Conservation (phyloP, 2,329 filamentous ascomycete genomes). For the Davidsoniella neocaledoniae region DNA sequence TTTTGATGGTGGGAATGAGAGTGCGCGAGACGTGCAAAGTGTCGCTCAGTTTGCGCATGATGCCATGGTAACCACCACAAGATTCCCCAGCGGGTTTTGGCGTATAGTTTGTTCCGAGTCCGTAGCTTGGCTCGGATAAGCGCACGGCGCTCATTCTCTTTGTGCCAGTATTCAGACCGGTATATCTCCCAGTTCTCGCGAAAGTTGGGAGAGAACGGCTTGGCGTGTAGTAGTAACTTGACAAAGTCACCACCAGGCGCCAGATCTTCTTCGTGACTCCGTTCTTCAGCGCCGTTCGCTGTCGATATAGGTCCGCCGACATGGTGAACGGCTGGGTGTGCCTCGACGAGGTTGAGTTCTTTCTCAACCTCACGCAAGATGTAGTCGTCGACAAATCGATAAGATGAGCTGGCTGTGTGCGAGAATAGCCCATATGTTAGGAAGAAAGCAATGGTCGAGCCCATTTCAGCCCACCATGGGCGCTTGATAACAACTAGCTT, state of each 20-base stretch:
- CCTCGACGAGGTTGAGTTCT: slow-evolving; percentile 32
- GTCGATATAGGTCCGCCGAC: not conserved
- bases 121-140: slow-evolving; percentile 54
- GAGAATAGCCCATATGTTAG: slow-evolving; percentile 61
- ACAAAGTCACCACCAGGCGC: slow-evolving; percentile 81
- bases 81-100: slow-evolving; percentile 53
- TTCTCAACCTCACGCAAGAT: slow-evolving; percentile 43
- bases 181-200: slow-evolving; percentile 96
- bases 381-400: slow-evolving; percentile 57
- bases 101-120: slow-evolving; percentile 48
- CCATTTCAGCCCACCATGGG: slow-evolving; percentile 62
- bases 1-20: slow-evolving; percentile 20
- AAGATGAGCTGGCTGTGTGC: slow-evolving; percentile 48
- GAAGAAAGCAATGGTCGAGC: slow-evolving; percentile 58
- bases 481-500: slow-evolving; percentile 83
- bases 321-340: slow-evolving; percentile 24
- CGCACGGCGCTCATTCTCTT: slow-evolving; percentile 77
- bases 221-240: slow-evolving; percentile 76
- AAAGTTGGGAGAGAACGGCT: slow-evolving; percentile 88
- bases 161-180: slow-evolving; percentile 88
- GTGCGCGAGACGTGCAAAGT: slow-evolving; percentile 13
- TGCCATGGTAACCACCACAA: slow-evolving; percentile 75
- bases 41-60: slow-evolving; percentile 20
- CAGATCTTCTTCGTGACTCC: slow-evolving; percentile 73
- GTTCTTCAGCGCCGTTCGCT: slow-evolving; percentile 32